Conservation (phyloP, 1,139 yeast species). For the Kodamaea anthophila region DNA sequence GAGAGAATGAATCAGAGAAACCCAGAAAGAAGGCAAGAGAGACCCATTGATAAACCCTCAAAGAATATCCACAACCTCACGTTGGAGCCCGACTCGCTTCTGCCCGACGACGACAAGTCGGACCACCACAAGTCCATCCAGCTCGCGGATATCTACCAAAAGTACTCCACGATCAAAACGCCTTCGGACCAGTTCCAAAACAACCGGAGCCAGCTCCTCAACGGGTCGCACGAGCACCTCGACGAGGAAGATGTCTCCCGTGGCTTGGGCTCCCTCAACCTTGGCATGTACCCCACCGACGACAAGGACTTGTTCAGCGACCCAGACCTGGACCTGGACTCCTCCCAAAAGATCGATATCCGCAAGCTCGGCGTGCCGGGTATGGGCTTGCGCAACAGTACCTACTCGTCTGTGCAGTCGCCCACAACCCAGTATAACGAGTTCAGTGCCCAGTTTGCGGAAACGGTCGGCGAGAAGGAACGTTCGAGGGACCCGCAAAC, state of each 20-base stretch:
- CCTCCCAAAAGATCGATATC: constrained; percentile 22
- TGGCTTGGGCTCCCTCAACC: constrained; percentile 23
- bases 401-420: constrained; percentile 39
- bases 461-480: constrained; percentile 11
- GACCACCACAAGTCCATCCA: constrained; percentile 32
- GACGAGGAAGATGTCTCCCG: constrained; percentile 32
- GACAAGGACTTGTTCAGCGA: constrained; percentile 37
- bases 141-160: constrained; percentile 41
- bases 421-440: constrained; percentile 53
- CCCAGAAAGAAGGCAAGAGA: not conserved
- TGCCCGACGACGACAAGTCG: constrained; percentile 3
- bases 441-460: constrained; percentile 42
- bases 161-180: constrained; percentile 35
- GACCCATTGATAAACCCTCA: constrained; percentile 1
- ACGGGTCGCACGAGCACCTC: constrained; percentile 33
- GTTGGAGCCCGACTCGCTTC: constrained; percentile 3
- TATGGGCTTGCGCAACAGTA: constrained; percentile 26
- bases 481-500: constrained; percentile 14
- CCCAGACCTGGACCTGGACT: constrained; percentile 18
- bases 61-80: constrained; percentile 6
- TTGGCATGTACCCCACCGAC: constrained; percentile 30
- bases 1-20: not conserved
- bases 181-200: constrained; percentile 38
- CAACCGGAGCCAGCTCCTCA: constrained; percentile 24
- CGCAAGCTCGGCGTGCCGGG: constrained; percentile 25